These are phyloP conservation scores for Pyrus communis DNA, from an alignment of 306 rosid genomes.

Conservation along the genomic window DNA sequence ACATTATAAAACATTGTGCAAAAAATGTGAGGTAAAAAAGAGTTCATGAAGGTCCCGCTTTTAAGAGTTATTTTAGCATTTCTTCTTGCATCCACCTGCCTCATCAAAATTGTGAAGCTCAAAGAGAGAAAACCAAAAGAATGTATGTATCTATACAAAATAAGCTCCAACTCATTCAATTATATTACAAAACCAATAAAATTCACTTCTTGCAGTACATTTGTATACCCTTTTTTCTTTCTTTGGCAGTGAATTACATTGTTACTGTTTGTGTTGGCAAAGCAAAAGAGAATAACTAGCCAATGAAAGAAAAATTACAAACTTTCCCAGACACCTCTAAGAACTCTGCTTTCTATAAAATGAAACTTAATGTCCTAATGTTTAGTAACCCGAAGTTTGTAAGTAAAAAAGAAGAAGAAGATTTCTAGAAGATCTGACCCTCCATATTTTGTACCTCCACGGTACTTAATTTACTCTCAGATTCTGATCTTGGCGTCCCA, in stretches of 20 bases:
- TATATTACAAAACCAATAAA: neutral
- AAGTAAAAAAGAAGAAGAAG: neutral
- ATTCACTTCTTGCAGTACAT: neutral
- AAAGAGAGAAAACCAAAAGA: neutral
- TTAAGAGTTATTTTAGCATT: too few species aligned
- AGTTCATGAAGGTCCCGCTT: too few species aligned
- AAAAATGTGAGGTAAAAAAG: too few species aligned
- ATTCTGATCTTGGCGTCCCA: slow-evolving; percentile 12
- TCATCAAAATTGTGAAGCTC: neutral
- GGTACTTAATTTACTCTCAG: slow-evolving; percentile 13
- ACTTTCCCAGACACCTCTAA: neutral
- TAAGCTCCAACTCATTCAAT: neutral
- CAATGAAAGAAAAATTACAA: neutral
- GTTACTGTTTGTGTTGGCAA: neutral
- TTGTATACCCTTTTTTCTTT: neutral
- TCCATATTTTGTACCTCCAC: neutral
- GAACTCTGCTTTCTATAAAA: too few species aligned
- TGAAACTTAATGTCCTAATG: neutral
- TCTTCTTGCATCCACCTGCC: neutral
- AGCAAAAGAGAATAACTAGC: neutral
- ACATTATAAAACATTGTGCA: too few species aligned
- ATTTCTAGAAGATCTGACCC: neutral
- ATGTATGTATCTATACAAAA: neutral
- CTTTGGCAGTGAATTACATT: neutral
- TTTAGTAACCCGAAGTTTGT: neutral